phyloP scores from a whole-genome alignment of 371 early-diverging fungal genomes.

The Fennellomyces sp. region DNA sequence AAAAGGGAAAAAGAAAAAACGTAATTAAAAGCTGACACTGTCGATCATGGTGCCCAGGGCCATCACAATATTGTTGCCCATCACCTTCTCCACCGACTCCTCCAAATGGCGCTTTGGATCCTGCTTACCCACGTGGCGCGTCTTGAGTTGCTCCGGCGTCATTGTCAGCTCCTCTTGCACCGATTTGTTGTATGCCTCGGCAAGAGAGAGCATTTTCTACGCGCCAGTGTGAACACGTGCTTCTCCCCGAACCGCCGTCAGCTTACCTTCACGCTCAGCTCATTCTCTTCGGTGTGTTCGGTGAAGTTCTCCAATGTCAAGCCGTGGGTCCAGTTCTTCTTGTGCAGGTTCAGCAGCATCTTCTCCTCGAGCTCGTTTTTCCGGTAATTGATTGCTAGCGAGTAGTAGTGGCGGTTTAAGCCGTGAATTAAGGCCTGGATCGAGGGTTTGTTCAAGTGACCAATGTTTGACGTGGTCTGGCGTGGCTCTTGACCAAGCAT shows the following conservation, averaged over 20 bases:
- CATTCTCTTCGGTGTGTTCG: constrained; percentile 81
- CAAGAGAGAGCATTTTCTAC: constrained; percentile 80
- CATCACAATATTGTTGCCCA: constrained; percentile 96
- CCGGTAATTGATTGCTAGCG: constrained; percentile 98
- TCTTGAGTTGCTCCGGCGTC: constrained; percentile 94
- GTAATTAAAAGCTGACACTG: constrained; percentile 68
- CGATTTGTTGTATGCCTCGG: constrained; percentile 94
- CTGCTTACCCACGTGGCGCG: constrained; percentile 97
- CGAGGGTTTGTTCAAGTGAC: constrained; percentile 98
- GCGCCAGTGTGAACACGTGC: neutral
- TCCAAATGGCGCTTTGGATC: constrained; percentile 98
- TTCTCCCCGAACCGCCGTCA: neutral
- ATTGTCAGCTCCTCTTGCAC: constrained; percentile 94
- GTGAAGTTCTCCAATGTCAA: constrained; percentile 86
- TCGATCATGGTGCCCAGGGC: constrained; percentile 92
- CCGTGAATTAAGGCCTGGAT: constrained; percentile 99
- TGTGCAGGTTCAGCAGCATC: constrained; percentile 99
- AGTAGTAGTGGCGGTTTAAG: constrained; percentile 99
- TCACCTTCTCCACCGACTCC: constrained; percentile 84
- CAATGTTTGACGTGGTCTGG: constrained; percentile 99
- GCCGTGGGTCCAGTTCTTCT: constrained; percentile 99
- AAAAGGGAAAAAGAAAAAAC: neutral
- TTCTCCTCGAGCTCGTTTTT: constrained; percentile 99
- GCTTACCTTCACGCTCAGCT: constrained; percentile 78
- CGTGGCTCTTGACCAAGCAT: constrained; percentile 97